These are phyloP conservation scores for Stylosanthes scabra DNA, from an alignment of 331 rosid genomes.

Conservation along the genomic window DNA sequence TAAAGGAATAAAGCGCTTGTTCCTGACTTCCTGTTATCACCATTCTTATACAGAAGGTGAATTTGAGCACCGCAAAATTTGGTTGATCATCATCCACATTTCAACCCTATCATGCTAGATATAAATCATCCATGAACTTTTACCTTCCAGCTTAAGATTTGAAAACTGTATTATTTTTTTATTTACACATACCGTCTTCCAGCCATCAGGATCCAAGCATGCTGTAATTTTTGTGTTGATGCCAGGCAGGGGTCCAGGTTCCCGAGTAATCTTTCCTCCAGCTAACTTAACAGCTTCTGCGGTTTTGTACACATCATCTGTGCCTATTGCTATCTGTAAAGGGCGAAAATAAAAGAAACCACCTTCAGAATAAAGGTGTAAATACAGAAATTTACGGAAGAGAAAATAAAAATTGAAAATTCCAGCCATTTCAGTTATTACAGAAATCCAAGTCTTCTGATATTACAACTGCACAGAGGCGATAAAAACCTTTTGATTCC, in stretches of 20 bases:
- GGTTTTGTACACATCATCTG: conserved; percentile 94
- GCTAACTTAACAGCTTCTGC: conserved; percentile 89
- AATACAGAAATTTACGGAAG: conserved; percentile 13
- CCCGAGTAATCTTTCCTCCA: conserved; percentile 95
- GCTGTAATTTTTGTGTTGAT: conserved; percentile 98
- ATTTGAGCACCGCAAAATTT: neutral
- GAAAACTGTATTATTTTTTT: conserved; percentile 17
- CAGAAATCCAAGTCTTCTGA: conserved; percentile 19
- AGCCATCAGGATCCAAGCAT: conserved; percentile 98
- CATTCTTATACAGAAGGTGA: conserved; percentile 18
- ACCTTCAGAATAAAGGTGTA: no score
- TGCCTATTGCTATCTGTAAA: conserved; percentile 89
- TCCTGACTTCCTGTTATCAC: neutral
- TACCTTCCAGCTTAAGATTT: conserved; percentile 13
- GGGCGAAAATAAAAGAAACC: conserved; percentile 20
- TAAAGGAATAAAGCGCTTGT: neutral
- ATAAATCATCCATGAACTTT: conserved; percentile 7
- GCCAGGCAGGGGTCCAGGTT: conserved; percentile 97
- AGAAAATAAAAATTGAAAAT: neutral
- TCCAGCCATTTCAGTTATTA: conserved; percentile 20
- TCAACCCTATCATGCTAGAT: conserved; percentile 11
- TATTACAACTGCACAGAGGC: neutral
- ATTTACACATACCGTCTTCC: conserved; percentile 55
- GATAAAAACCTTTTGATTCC: conserved; percentile 7
- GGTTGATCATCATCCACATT: conserved; percentile 10